Conservation (phyloP, 1,284 basidiomycete species). For the Dichomitus squalens region DNA sequence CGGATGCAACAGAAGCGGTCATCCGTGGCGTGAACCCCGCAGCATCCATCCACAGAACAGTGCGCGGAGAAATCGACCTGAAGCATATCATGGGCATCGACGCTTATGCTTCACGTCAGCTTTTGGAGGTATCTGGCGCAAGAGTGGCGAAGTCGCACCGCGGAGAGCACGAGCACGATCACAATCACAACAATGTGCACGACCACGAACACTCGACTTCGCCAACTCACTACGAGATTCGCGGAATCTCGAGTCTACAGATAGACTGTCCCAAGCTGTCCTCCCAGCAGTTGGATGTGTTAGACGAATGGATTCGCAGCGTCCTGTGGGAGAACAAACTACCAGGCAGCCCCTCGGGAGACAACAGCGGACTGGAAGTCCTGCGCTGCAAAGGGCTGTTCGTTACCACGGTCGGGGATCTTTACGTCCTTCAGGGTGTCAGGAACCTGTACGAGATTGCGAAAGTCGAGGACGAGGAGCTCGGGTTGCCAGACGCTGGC, state of each 20-base stretch:
- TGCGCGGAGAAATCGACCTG: conserved; percentile 71
- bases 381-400: conserved; percentile 87
- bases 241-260: conserved; percentile 74
- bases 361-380: conserved; percentile 49
- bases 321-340: conserved; percentile 76
- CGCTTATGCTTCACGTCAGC: conserved; percentile 59
- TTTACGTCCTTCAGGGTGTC: conserved; percentile 85
- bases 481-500: conserved; percentile 59
- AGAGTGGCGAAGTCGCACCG: not conserved
- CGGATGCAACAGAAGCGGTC: conserved; percentile 52
- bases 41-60: conserved; percentile 72
- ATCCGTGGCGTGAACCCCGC: conserved; percentile 80
- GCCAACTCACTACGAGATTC: conserved; percentile 61
- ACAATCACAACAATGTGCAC: conserved; percentile 37
- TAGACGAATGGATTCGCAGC: conserved; percentile 80
- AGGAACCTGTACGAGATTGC: conserved; percentile 82
- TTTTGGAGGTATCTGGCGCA: conserved; percentile 20
- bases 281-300: conserved; percentile 41
- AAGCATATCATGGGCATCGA: conserved; percentile 75
- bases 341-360: conserved; percentile 32
- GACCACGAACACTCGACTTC: conserved; percentile 31
- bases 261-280: conserved; percentile 65
- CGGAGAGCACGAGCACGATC: conserved; percentile 32
- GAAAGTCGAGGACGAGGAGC: conserved; percentile 41
- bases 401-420: conserved; percentile 49